Evolutionary conservation across 2,329 filamentous ascomycete species (phyloP), one percentile per base, ranked within the genome.

Genomic region (Cercospora beticola): DNA sequence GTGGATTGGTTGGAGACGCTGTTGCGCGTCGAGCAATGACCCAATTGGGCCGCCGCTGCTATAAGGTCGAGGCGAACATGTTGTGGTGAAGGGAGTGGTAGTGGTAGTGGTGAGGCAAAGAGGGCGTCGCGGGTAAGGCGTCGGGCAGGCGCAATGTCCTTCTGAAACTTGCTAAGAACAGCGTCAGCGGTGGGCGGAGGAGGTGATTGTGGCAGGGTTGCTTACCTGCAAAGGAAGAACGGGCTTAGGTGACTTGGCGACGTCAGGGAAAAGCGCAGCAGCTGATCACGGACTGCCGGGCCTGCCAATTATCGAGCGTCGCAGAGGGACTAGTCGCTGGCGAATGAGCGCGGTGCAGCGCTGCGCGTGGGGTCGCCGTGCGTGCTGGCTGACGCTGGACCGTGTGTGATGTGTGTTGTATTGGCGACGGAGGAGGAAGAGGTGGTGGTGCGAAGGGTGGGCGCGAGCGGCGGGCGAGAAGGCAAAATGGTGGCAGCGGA

Each of bases 31-130:
- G 26, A 62, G 33, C 52, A 61, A 69, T 66, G 69, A 71, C 69
- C 69, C 69, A 63, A 65, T 30, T 60, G 69, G 69, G 64, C 69
- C 65, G 65, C 69, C 64, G 49, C 57, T 69, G 69, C 69, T 71
- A 71, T 71, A 69, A 71, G 21, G 57, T 61, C 36, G 33, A 60
- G 59, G 62, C 67, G 58, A 67, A 60, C 69, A 71, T 71, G 49
- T 46, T 67, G 65, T 69, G 36, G 58, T 67, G 62, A 23, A 64
- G 16, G 60, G 23, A 2, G 18, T 18, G 60, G 28, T 21, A 31
- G 26, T 52, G 43, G 43, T 4, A 7, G 18, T 31, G 23, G 28
- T 52, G 52, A 30, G n/a, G 28, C 21, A 30, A 18, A 57, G 31
- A n/a, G 31, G 21, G 61, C 31, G 59, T 40, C 14, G 33, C 18